Conservation (phyloP, 306 rosid species). For the Castanospermum australe region DNA sequence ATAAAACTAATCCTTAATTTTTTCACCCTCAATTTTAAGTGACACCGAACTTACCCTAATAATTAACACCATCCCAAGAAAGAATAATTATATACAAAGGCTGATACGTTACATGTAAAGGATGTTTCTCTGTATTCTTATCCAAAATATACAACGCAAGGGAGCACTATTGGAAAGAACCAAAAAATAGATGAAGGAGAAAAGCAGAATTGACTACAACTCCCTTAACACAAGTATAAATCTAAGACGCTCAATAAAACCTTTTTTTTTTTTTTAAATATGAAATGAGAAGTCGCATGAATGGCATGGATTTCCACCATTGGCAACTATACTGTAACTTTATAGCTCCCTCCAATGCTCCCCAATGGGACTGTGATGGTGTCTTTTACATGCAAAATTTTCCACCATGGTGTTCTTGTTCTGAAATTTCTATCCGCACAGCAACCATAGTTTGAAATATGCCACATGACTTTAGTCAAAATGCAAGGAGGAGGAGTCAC, state of each 20-base stretch:
- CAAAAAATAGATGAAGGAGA: background rate
- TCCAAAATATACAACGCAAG: constrained; percentile 21
- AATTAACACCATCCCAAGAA: background rate
- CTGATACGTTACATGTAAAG: background rate
- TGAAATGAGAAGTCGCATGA: background rate
- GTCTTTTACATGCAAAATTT: constrained; percentile 18
- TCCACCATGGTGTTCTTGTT: background rate
- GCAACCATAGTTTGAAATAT: background rate
- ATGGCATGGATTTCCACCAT: background rate
- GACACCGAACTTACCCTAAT: background rate
- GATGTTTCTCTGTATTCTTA: background rate
- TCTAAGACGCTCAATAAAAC: background rate
- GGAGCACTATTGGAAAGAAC: background rate
- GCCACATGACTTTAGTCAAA: background rate
- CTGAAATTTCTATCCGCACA: background rate
- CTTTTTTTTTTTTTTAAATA: background rate
- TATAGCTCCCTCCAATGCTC: constrained; percentile 15
- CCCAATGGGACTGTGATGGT: background rate
- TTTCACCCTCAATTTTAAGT: background rate
- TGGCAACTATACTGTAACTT: background rate
- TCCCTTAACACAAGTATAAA: constrained; percentile 3
- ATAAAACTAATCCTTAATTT: background rate
- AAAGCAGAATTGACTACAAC: background rate
- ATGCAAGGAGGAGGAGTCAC: constrained; percentile 28
- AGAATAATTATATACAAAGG: constrained; percentile 18